Conservation (phyloP, 257 asterid species). For the Solanum neorickii region DNA sequence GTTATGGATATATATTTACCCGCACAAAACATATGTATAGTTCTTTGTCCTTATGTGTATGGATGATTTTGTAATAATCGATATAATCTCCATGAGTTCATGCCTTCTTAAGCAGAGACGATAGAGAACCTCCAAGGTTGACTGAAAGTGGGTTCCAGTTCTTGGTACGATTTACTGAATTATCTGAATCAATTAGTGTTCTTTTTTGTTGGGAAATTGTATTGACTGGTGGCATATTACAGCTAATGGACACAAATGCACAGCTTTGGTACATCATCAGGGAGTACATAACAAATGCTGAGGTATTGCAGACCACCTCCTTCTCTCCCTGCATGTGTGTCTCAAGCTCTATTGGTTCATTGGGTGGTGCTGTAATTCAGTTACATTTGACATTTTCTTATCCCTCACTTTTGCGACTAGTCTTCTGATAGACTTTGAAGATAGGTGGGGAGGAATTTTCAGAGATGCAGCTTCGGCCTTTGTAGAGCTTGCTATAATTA, state of each 20-base stretch:
- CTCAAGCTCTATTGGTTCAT: background rate
- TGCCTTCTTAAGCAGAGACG: conserved; percentile 51
- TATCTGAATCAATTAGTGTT: background rate
- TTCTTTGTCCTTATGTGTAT: background rate
- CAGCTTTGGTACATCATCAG: conserved; percentile 98
- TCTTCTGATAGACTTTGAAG: background rate
- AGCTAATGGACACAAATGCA: conserved; percentile 98
- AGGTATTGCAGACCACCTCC: conserved; percentile 31
- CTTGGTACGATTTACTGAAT: conserved; percentile 49
- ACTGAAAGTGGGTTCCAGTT: conserved; percentile 97
- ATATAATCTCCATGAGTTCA: conserved; percentile 15
- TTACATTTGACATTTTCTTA: background rate
- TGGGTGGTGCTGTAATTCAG: background rate
- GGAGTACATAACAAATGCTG: conserved; percentile 87
- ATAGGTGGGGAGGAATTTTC: background rate
- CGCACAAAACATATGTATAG: background rate
- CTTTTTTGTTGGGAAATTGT: conserved; percentile 6
- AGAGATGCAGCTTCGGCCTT: background rate
- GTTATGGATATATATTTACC: background rate
- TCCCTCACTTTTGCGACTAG: background rate
- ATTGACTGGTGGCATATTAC: conserved; percentile 29
- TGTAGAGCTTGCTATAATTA: background rate
- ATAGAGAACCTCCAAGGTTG: conserved; percentile 69
- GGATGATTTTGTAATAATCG: conserved; percentile 1
- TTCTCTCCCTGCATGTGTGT: background rate